Percentiles rank a stretch among this genome's conserved stretches.
Conservation (phyloP, 768 basidiomycete species). For the Podaxis sp. region DNA sequence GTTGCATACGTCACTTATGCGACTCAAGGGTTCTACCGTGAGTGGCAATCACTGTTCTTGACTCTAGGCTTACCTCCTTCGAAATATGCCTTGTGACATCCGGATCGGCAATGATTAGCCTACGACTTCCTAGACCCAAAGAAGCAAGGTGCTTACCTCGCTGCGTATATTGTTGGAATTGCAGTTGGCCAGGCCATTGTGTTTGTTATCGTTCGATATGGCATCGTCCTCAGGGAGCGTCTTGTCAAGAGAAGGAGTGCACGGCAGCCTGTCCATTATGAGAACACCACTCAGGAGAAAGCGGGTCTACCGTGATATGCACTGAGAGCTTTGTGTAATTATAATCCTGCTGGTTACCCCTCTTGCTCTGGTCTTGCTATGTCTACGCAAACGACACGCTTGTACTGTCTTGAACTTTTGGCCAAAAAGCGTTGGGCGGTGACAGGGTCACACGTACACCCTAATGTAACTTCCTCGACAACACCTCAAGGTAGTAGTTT, state of each 20-base stretch:
- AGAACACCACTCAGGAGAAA: not conserved
- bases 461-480: too few relatives aligned
- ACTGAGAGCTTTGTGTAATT: too few relatives aligned
- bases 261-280: not conserved
- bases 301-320: not conserved
- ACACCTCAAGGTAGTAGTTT: too few relatives aligned
- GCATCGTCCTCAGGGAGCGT: conserved; percentile 33
- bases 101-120: conserved; percentile 29
- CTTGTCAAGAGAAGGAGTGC: not conserved
- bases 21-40: conserved; percentile 63
- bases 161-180: conserved; percentile 62
- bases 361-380: too few relatives aligned
- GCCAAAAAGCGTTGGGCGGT: too few relatives aligned
- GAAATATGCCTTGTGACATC: not conserved
- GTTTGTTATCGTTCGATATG: conserved; percentile 43
- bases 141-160: conserved; percentile 37
- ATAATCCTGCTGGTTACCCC: too few relatives aligned
- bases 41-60: conserved; percentile 18
- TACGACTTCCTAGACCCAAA: conserved; percentile 63
- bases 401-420: too few relatives aligned
- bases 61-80: not conserved
- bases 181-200: conserved; percentile 44
- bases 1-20: conserved; percentile 64
- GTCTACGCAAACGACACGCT: too few relatives aligned
- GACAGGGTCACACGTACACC: too few relatives aligned